Evolutionary conservation across 2,329 filamentous ascomycete genomes (phyloP).

Genomic region (Aureobasidium vineae): DNA sequence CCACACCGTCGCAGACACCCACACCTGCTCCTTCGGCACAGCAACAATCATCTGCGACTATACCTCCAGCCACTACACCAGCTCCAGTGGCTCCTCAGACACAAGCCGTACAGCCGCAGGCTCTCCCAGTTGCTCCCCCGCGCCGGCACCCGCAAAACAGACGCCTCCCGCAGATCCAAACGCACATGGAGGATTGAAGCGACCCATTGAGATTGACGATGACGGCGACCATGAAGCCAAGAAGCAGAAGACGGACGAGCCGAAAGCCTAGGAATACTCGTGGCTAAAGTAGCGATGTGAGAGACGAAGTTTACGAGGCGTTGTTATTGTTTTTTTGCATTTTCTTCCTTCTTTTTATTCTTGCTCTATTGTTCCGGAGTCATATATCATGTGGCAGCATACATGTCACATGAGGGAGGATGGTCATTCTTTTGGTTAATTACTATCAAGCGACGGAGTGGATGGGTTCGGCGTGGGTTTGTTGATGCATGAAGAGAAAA

Average conservation of each 20-base stretch:
- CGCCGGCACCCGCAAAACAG: slow-evolving; percentile 2
- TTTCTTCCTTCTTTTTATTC: not conserved
- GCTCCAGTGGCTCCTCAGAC: slow-evolving; percentile 1
- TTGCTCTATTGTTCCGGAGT: not conserved
- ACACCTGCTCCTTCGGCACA: not conserved
- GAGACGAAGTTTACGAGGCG: slow-evolving; percentile 21
- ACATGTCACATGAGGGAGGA: not conserved
- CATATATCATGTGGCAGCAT: not conserved
- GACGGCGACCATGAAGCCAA: slow-evolving; percentile 28
- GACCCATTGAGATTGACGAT: slow-evolving; percentile 26
- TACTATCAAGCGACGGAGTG: slow-evolving; percentile 17
- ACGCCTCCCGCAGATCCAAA: slow-evolving; percentile 6
- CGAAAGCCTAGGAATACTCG: not conserved
- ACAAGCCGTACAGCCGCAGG: not conserved
- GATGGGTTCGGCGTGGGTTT: not conserved
- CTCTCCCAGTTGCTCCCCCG: not conserved
- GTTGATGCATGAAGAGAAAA: slow-evolving; percentile 5
- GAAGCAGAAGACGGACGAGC: slow-evolving; percentile 26
- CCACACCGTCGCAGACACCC: not conserved
- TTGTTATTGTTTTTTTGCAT: not conserved
- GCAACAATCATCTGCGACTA: not conserved
- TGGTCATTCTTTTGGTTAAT: not conserved
- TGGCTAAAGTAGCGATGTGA: not conserved
- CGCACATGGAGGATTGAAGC: slow-evolving; percentile 17
- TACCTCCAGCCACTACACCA: not conserved